Evolutionary conservation across 2,329 filamentous ascomycete genomes (phyloP).

Genomic region (Paraconiothyrium sp.): DNA sequence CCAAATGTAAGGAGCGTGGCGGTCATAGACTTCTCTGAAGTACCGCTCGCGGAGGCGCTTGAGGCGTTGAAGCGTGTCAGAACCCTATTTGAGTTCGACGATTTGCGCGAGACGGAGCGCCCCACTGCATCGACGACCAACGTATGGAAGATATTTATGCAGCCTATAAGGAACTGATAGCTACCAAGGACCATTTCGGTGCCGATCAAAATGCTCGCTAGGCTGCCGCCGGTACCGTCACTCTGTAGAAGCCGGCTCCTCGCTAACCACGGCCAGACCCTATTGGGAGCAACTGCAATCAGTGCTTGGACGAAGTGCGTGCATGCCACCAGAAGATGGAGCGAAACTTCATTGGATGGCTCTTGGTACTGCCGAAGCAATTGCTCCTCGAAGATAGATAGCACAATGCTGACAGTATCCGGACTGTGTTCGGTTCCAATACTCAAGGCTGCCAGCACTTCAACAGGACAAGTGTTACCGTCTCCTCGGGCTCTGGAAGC

Average conservation of each 20-base stretch:
- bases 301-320: constrained; percentile 81
- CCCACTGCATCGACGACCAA: constrained; percentile 79
- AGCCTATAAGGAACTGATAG: constrained; percentile 79
- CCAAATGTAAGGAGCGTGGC: constrained; percentile 77
- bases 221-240: constrained; percentile 77
- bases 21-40: constrained; percentile 80
- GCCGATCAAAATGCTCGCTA: constrained; percentile 81
- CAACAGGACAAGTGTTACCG: constrained; percentile 35
- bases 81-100: constrained; percentile 62
- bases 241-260: constrained; percentile 82
- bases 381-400: constrained; percentile 83
- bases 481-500: constrained; percentile 27
- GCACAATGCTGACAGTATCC: constrained; percentile 83
- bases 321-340: constrained; percentile 77
- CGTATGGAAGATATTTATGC: constrained; percentile 76
- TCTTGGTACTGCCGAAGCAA: constrained; percentile 59
- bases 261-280: constrained; percentile 89
- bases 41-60: constrained; percentile 69
- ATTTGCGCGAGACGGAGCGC: constrained; percentile 73
- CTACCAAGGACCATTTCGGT: constrained; percentile 80
- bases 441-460: constrained; percentile 41
- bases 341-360: constrained; percentile 69
- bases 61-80: constrained; percentile 58
- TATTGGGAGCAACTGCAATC: constrained; percentile 75
- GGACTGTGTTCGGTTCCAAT: constrained; percentile 61